Evolutionary conservation across 805 yeast species (phyloP), one percentile per base, ranked within the genome.

Genomic region (Cyberlindnera saturnus): DNA sequence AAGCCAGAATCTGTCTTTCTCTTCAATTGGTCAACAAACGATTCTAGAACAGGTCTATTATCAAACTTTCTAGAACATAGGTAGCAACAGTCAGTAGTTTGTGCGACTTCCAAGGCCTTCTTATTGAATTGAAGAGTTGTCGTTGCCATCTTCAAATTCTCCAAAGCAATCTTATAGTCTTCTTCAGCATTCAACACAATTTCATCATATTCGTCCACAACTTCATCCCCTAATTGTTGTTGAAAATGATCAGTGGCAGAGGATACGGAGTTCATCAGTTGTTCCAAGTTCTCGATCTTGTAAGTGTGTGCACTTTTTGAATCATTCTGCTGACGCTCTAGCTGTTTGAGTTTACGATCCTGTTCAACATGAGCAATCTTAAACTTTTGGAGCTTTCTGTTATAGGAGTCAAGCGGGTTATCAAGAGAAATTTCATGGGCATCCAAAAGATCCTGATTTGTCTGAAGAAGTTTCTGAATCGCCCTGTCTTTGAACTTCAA

Each of bases 61-160:
- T 74, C 74, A 62, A 89, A 85, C 11, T 73, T 68, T 40, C 95
- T 70, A 16, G 76, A 75, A 61, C 98, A 91, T 36, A 90, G 65
- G 35, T 81, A 65, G 61, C 97, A 91, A 38, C 75, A 69, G 10
- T 79, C 71, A 8, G 74, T 70, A 4, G 59, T 55, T 23, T 76
- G 64, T 0, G 95, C 93, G 34, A 74, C 61, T 28, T 77, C 74
- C 10, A 85, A 62, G 0, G 96, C 96, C 36, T 76, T 77, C 18
- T 70, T 62, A 55, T 86, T 88, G 62, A 82, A 89, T 34, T 77
- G 77, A 20, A 77, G 66, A 0, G 90, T 81, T 3, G 88, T 85
- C 36, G 78, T 79, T 28, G 74, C 75, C 50, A 86, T 79, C 56
- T 86, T 86, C 29, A 77, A 58, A 43, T 83, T 81, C 48, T 82